phyloP scores from a whole-genome alignment of 805 yeast genomes.

The Metschnikowia lunata region DNA sequence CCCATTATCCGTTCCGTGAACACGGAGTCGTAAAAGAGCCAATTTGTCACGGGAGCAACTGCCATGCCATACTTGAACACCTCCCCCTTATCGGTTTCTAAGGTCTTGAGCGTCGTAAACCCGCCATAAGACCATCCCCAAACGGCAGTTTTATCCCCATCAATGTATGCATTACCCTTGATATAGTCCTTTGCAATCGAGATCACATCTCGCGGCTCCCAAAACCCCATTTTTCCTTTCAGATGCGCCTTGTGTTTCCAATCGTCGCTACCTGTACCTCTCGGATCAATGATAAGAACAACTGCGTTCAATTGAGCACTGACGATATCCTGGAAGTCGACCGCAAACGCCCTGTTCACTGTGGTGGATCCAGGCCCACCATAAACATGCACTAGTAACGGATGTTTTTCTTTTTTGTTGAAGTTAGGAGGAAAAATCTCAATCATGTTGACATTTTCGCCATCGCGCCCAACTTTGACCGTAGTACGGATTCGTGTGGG shows the following conservation, averaged over 20 bases:
- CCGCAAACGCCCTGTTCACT: slow-evolving; percentile 41
- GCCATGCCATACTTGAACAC: slow-evolving; percentile 73
- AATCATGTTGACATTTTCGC: slow-evolving; percentile 44
- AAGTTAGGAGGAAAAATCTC: slow-evolving; percentile 62
- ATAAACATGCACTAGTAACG: slow-evolving; percentile 63
- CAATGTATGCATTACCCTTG: slow-evolving; percentile 42
- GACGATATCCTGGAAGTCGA: slow-evolving; percentile 57
- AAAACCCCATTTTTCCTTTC: slow-evolving; percentile 54
- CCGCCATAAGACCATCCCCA: slow-evolving; percentile 95
- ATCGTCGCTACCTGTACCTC: slow-evolving; percentile 79
- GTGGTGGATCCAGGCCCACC: slow-evolving; percentile 82
- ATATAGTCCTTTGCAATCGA: slow-evolving; percentile 50
- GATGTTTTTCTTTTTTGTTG: slow-evolving; percentile 45
- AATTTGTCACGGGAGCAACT: slow-evolving; percentile 82
- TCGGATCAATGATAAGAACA: slow-evolving; percentile 66
- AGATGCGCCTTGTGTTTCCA: slow-evolving; percentile 64
- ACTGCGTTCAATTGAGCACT: slow-evolving; percentile 56
- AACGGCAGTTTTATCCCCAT: slow-evolving; percentile 53
- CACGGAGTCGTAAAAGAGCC: slow-evolving; percentile 71
- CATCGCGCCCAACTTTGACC: slow-evolving; percentile 26
- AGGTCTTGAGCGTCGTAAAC: slow-evolving; percentile 65
- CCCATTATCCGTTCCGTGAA: slow-evolving; percentile 79
- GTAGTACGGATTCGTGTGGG: slow-evolving; percentile 47
- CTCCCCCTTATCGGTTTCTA: slow-evolving; percentile 60
- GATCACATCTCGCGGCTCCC: slow-evolving; percentile 72